Evolutionary conservation across 2,329 filamentous ascomycete species (phyloP).

Genomic region (Pestalotiopsis sp.): DNA sequence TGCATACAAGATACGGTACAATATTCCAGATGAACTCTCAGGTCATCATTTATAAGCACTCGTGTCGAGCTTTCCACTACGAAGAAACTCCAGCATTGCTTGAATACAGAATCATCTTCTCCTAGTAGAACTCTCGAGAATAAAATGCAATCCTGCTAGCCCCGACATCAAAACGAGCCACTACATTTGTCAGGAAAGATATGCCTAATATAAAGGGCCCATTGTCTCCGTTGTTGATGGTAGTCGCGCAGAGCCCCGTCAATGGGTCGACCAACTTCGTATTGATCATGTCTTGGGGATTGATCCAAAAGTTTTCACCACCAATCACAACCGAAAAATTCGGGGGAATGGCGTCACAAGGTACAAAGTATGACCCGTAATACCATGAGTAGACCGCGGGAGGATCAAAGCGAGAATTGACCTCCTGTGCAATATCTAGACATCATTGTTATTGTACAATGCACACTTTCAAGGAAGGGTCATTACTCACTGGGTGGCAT

Average conservation of each 20-base stretch:
- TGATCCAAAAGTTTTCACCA: conserved; percentile 47
- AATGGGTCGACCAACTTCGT: conserved; percentile 43
- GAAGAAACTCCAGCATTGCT: too few relatives aligned
- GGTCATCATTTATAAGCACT: too few relatives aligned
- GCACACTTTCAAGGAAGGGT: background rate
- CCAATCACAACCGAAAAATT: conserved; percentile 47
- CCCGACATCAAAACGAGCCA: conserved; percentile 51
- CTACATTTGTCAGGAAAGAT: conserved; percentile 52
- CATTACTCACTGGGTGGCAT: conserved; percentile 48
- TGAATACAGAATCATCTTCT: too few relatives aligned
- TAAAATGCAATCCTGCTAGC: conserved; percentile 38
- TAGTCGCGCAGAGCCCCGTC: conserved; percentile 51
- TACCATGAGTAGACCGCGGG: conserved; percentile 38
- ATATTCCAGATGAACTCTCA: too few relatives aligned
- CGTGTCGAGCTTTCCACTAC: too few relatives aligned
- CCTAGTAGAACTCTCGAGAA: background rate
- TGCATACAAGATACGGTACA: too few relatives aligned
- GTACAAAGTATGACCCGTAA: conserved; percentile 51
- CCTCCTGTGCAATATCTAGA: conserved; percentile 48
- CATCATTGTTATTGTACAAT: background rate
- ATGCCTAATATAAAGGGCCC: conserved; percentile 45
- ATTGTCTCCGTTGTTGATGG: conserved; percentile 31
- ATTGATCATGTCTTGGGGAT: conserved; percentile 50
- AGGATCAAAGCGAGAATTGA: conserved; percentile 49
- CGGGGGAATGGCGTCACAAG: conserved; percentile 50